Percentiles rank a stretch among this genome's conserved stretches.
These are phyloP conservation scores for Aspergillus japonicus DNA, from an alignment of 2,329 filamentous ascomycete genomes.

Conservation along the genomic window DNA sequence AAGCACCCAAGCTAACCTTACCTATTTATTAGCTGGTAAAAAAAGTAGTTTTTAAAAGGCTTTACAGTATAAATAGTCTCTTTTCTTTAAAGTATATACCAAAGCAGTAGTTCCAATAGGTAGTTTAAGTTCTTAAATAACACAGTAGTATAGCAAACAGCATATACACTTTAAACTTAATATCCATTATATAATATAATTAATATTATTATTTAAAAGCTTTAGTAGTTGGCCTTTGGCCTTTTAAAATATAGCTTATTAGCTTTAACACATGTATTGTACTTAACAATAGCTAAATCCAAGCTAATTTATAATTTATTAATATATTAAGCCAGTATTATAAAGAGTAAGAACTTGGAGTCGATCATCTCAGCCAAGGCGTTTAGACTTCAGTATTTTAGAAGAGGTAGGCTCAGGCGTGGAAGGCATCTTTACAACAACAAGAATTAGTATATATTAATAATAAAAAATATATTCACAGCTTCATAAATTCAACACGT, in stretches of 20 bases:
- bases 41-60: background rate
- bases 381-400: background rate
- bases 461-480: too few species aligned
- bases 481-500: too few species aligned
- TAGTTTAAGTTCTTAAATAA: background rate
- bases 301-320: background rate
- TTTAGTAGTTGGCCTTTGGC: background rate
- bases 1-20: constrained; percentile 3
- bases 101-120: background rate
- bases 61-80: background rate
- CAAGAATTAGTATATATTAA: too few species aligned
- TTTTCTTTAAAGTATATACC: background rate
- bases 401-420: too few species aligned
- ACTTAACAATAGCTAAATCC: background rate
- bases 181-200: background rate
- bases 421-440: too few species aligned
- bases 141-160: background rate
- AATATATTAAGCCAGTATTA: background rate
- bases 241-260: background rate
- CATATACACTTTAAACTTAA: background rate
- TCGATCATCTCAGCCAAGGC: background rate
- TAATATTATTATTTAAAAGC: background rate
- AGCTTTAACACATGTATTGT: background rate
- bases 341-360: background rate
- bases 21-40: background rate